A percentile compares a stretch with the other conserved stretches of the same genome.
phyloP scores from a whole-genome alignment of 768 basidiomycete genomes.

The Boletus speciosus region DNA sequence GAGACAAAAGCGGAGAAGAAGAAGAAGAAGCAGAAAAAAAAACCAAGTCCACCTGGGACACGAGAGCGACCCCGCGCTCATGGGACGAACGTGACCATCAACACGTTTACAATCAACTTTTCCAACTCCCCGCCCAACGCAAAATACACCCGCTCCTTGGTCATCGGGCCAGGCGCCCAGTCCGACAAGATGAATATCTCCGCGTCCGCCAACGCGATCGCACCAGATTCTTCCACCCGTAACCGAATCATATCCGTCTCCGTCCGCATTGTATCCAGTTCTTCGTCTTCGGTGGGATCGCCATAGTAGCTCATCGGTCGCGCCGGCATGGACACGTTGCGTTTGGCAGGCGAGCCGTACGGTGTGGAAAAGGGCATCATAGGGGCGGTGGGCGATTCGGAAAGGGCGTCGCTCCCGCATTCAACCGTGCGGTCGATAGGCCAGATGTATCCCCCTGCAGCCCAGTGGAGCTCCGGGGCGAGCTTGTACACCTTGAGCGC shows the following conservation, averaged over 20 bases:
- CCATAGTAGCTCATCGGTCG: slow-evolving; percentile 43
- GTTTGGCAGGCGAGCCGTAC: slow-evolving; percentile 21
- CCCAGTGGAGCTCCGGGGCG: slow-evolving; percentile 71
- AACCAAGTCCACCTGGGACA: slow-evolving; percentile 1
- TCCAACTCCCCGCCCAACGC: slow-evolving; percentile 63
- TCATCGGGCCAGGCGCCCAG: slow-evolving; percentile 42
- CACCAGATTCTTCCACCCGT: slow-evolving; percentile 67
- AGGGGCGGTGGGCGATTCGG: slow-evolving; percentile 20
- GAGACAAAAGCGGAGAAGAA: not conserved
- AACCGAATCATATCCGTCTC: slow-evolving; percentile 41
- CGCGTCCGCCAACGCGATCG: slow-evolving; percentile 57
- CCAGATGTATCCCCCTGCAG: slow-evolving; percentile 82
- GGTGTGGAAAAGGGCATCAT: slow-evolving; percentile 26
- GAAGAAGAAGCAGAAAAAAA: not conserved
- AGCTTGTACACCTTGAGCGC: slow-evolving; percentile 77
- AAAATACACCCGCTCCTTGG: slow-evolving; percentile 69
- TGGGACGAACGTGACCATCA: slow-evolving; percentile 68
- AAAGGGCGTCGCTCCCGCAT: slow-evolving; percentile 43
- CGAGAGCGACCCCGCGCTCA: slow-evolving; percentile 26
- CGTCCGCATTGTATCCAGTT: slow-evolving; percentile 24
- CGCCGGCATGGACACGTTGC: slow-evolving; percentile 34
- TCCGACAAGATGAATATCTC: slow-evolving; percentile 62
- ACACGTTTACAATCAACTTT: slow-evolving; percentile 72
- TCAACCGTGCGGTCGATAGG: slow-evolving; percentile 69
- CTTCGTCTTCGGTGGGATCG: slow-evolving; percentile 38